Base-by-base conservation (phyloP, 768 basidiomycete genomes). In the Exsudoporus frostii region DNA sequence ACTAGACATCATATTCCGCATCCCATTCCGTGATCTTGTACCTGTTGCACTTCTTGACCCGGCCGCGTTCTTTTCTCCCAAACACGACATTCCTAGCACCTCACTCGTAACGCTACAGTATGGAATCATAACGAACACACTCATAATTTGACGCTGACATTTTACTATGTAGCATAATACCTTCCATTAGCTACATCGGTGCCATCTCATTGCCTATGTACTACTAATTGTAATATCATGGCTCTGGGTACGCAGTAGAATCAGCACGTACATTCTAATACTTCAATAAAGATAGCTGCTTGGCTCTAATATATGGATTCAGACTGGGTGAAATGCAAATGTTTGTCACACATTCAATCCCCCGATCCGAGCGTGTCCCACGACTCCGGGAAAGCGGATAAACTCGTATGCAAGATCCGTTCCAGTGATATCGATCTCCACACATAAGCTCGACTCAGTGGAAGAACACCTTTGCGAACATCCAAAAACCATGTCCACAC, bases 401-500 rank as follows among this genome's bases (percentile, higher is more conserved):
- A 10, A 27, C 27, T 39, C 34, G 13, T 27, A 42, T 50, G 47
- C 13, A 50, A 55, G 63, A 61, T 65, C 63, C 62, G 63, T 50
- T 34, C 41, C 48, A 41, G 36, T 22, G 7, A 25, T 22, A 17
- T 42, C 22, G 17, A 22, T 19, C 25, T 11, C 41, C 43, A 17
- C 17, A 33, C 20, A 15, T 15, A 34, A 42, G 1, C 42, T 24
- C 14, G 25, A 25, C 34, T 9, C 25, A 6, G 13, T 32, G 30
- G 33, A 38, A 45, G 25, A 9, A n/a, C 24, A 42, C 29, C n/a
- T 11, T 37, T 36, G 47, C n/a, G 22, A 38, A 43, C 54, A 42
- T 37, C 40, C 34, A 60, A 64, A 66, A 64, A 50, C 17, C 65
- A 88, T 87, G 86, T 65, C 82, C 38, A 80, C 79, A 50, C 83